Conservation (phyloP, 495 filamentous ascomycete species). For the Barbatosphaeria neglecta region DNA sequence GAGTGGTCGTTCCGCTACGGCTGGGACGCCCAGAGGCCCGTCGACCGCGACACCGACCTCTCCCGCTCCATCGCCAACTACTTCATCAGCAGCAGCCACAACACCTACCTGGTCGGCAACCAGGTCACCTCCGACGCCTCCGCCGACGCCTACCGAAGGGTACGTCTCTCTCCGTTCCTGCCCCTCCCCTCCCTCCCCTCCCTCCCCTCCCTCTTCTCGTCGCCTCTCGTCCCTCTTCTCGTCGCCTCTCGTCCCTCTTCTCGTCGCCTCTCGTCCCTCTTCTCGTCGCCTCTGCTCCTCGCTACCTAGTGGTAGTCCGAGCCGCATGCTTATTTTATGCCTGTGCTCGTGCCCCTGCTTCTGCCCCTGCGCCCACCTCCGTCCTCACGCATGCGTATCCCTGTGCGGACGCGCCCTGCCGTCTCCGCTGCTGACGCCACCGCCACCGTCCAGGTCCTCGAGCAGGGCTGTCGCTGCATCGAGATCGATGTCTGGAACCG, state of each 20-base stretch:
- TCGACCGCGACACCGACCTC: constrained; percentile 17
- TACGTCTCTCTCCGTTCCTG: constrained; percentile 15
- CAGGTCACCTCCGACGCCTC: constrained; percentile 73
- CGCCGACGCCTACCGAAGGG: constrained; percentile 68
- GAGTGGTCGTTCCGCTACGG: constrained; percentile 23
- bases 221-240: too few species aligned
- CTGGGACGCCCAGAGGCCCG: constrained; percentile 19
- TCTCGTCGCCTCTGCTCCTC: too few species aligned
- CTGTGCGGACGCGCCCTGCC: too few species aligned
- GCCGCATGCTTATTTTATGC: too few species aligned
- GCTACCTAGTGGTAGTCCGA: too few species aligned
- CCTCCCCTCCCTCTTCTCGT: too few species aligned
- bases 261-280: too few species aligned
- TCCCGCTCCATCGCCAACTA: constrained; percentile 66
- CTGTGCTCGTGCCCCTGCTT: constrained; percentile 35
- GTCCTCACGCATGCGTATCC: constrained; percentile 2
- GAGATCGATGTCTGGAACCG: constrained; percentile 97
- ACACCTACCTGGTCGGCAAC: constrained; percentile 80
- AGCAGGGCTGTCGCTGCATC: constrained; percentile 74
- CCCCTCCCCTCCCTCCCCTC: not conserved
- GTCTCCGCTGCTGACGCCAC: too few species aligned
- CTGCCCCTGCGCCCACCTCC: too few species aligned
- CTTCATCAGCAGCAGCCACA: constrained; percentile 79
- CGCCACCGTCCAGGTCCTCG: constrained; percentile 28
- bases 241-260: too few species aligned